phyloP scores from a whole-genome alignment of 2,329 filamentous ascomycete genomes.

The Ceratocystis destructans region DNA sequence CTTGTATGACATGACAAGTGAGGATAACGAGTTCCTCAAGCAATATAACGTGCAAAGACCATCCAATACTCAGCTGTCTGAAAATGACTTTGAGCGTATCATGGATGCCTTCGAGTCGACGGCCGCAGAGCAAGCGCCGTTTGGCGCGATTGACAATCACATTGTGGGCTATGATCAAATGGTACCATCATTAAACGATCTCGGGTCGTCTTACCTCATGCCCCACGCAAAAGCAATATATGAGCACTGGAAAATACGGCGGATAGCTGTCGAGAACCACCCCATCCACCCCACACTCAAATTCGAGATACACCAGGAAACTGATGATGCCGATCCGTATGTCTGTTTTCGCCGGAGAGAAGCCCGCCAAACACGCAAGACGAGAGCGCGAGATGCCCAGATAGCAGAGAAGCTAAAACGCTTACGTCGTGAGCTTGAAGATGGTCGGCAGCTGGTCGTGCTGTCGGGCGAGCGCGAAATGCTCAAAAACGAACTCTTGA shows the following conservation, averaged over 20 bases:
- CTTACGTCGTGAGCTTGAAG: conserved; percentile 78
- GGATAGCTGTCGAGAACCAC: conserved; percentile 53
- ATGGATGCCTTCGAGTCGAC: conserved; percentile 94
- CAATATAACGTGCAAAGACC: conserved; percentile 67
- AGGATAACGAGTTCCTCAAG: conserved; percentile 76
- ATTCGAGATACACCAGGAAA: conserved; percentile 87
- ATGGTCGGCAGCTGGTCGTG: conserved; percentile 66
- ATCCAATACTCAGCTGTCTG: conserved; percentile 53
- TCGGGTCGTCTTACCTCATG: conserved; percentile 37
- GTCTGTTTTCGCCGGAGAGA: conserved; percentile 95
- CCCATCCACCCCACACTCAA: conserved; percentile 68
- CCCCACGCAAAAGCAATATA: conserved; percentile 64
- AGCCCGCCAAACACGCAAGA: conserved; percentile 88
- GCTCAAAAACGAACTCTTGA: conserved; percentile 62
- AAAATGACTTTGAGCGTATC: conserved; percentile 84
- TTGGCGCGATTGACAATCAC: conserved; percentile 77
- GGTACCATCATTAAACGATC: conserved; percentile 49
- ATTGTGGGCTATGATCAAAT: conserved; percentile 66
- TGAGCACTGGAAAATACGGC: conserved; percentile 71
- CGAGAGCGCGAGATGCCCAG: conserved; percentile 81
- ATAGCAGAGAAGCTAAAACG: conserved; percentile 90
- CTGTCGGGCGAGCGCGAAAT: conserved; percentile 69
- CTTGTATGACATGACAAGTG: conserved; percentile 85
- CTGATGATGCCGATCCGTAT: conserved; percentile 90
- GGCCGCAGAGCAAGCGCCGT: conserved; percentile 70